These are phyloP conservation scores for Oidiodendron maius DNA, from an alignment of 495 filamentous ascomycete species.

Conservation along the genomic window DNA sequence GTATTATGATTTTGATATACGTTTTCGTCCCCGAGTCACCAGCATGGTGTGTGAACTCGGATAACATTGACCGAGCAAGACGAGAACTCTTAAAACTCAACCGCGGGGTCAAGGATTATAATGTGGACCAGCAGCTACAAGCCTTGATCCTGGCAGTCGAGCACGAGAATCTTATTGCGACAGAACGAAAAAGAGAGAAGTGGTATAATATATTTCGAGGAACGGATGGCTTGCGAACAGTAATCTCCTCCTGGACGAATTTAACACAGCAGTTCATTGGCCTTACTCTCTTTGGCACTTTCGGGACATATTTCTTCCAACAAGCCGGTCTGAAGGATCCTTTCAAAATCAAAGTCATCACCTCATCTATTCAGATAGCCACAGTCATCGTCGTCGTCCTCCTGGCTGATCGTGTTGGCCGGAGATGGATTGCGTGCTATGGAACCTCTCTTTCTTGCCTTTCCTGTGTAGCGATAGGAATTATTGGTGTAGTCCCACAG, in stretches of 20 bases:
- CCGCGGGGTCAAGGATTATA: constrained; percentile 10
- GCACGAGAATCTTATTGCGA: constrained; percentile 5
- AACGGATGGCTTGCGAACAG: constrained; percentile 7
- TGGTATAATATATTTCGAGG: constrained; percentile 10
- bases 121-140: constrained; percentile 10
- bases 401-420: constrained; percentile 61
- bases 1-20: constrained; percentile 5
- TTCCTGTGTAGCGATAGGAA: constrained; percentile 52
- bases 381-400: constrained; percentile 61
- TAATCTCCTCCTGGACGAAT: constrained; percentile 6
- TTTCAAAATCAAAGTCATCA: constrained; percentile 64
- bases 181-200: constrained; percentile 10
- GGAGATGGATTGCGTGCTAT: constrained; percentile 63
- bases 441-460: constrained; percentile 59
- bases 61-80: constrained; percentile 2
- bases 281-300: constrained; percentile 11
- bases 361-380: constrained; percentile 63
- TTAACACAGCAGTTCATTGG: constrained; percentile 14
- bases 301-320: constrained; percentile 52
- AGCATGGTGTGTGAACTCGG: constrained; percentile 7
- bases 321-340: constrained; percentile 60
- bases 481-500: constrained; percentile 62
- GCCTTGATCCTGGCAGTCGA: constrained; percentile 4
- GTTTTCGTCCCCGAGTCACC: constrained; percentile 3
- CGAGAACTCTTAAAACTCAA: constrained; percentile 3